Percentiles rank a stretch among this genome's conserved stretches.
phyloP scores from a whole-genome alignment of 73 alveolate species.

The Effrenium voratum region DNA sequence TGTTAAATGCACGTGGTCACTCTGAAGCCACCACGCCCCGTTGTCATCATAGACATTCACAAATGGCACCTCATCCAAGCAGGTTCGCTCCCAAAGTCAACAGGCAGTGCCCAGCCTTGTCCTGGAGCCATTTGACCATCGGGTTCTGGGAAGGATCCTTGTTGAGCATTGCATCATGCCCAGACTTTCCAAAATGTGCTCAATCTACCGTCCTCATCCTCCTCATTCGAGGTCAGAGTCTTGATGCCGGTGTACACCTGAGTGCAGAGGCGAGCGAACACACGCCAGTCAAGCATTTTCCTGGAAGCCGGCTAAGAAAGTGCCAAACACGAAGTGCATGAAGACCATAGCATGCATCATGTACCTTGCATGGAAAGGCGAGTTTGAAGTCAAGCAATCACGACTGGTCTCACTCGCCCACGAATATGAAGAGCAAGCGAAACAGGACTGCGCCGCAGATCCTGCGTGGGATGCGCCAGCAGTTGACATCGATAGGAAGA shows the following conservation, averaged over 20 bases:
- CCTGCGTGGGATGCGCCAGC: background rate
- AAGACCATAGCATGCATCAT: conserved; percentile 93
- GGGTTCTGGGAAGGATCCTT: conserved; percentile 92
- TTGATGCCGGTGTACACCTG: conserved; percentile 92
- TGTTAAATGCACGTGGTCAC: background rate
- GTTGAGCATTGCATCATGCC: background rate
- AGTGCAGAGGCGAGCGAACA: background rate
- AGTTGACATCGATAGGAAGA: too few species aligned
- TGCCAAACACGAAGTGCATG: conserved; percentile 90
- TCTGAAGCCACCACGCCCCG: conserved; percentile 27
- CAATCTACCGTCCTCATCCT: conserved; percentile 72
- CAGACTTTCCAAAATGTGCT: too few species aligned
- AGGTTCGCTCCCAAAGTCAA: background rate
- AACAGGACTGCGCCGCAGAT: conserved; percentile 81
- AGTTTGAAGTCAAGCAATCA: too few species aligned
- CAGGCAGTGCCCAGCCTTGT: conserved; percentile 10
- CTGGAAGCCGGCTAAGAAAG: conserved; percentile 26
- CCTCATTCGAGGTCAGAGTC: conserved; percentile 72
- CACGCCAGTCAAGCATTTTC: background rate
- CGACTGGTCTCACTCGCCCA: conserved; percentile 41
- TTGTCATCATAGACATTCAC: conserved; percentile 80
- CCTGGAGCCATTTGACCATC: conserved; percentile 93
- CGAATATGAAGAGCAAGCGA: conserved; percentile 80
- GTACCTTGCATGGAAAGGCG: too few species aligned
- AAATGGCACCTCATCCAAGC: conserved; percentile 63